Evolutionary conservation across 2,329 filamentous ascomycete species (phyloP), one percentile per base, ranked within the genome.

Genomic region (Cytospora paraplurivora): DNA sequence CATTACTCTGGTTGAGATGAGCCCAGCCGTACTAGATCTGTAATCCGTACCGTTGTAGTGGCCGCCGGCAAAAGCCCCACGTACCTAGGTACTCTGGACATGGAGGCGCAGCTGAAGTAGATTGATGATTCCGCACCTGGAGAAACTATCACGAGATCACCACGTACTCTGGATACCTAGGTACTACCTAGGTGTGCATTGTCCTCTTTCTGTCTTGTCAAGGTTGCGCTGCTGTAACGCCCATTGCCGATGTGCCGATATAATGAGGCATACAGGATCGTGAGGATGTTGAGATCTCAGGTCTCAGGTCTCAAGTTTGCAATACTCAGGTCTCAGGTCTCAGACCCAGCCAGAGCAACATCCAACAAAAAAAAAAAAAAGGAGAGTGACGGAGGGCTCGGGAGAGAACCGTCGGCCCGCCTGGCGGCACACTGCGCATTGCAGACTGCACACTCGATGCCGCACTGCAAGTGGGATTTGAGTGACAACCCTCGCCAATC

Each of bases 391-490:
- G 34, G 17, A 19, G 11, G 17, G 50, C 47, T 51, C 37, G 58
- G 35, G 50, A 15, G 50, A 49, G 27, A 49, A 32, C 38, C 50
- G 35, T 54, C 58, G 58, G 58, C 58, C 58, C 58, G 58, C 58
- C 58, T 54, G 50, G 32, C 58, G 54, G 58, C 49, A 51, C 38
- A 41, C 38, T 41, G 38, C 38, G 17, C 38, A 41, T 17, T 41
- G 38, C 38, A 41, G 38, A 41, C 13, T 17, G 21, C 49, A 51
- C 17, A 12, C 4, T 51, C 10, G 47, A 59, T 7, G n/a, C 8
- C 38, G 56, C 47, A 33, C 21, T 44, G 47, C 15, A 44, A n/a
- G 27, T 34, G 13, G 21, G 17, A 15, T 6, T 59, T 19, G 3
- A 38, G 41, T 6, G 7, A 32, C 11, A 52, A 27, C 4, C 34